A percentile compares a stretch with the other conserved stretches of the same genome.
phyloP scores from a whole-genome alignment of 2,329 filamentous ascomycete species.

The Penicillium decumbens region DNA sequence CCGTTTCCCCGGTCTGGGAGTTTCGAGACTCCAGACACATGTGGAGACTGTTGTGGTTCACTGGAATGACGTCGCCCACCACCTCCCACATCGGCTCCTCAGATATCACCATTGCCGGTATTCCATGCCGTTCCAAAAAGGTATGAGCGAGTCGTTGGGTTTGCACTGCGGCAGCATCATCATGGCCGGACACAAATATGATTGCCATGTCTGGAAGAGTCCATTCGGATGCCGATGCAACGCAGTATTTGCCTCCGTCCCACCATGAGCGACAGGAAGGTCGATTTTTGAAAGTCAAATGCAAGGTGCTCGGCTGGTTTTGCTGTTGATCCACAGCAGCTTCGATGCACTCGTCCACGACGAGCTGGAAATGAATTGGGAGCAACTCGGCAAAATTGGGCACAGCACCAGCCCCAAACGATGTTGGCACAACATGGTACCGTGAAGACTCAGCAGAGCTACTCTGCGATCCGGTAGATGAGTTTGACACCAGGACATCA shows the following conservation, averaged over 20 bases:
- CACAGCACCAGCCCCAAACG: conserved; percentile 43
- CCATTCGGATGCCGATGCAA: conserved; percentile 42
- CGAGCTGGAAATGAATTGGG: conserved; percentile 45
- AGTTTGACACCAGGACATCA: conserved; percentile 44
- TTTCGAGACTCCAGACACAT: conserved; percentile 42
- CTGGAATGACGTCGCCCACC: conserved; percentile 30
- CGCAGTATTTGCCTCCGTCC: conserved; percentile 35
- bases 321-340: conserved; percentile 27
- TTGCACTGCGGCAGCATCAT: conserved; percentile 26
- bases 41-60: conserved; percentile 42
- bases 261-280: conserved; percentile 37
- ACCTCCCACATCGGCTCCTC: conserved; percentile 42
- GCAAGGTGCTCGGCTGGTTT: conserved; percentile 31
- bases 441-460: conserved; percentile 41
- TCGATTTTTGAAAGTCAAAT: conserved; percentile 39
- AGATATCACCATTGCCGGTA: conserved; percentile 44
- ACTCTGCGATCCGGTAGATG: conserved; percentile 28
- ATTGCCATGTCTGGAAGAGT: conserved; percentile 45
- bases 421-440: conserved; percentile 48
- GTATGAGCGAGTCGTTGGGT: conserved; percentile 34
- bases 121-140: conserved; percentile 42
- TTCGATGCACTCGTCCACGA: conserved; percentile 45
- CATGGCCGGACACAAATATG: conserved; percentile 40
- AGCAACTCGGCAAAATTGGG: conserved; percentile 48
- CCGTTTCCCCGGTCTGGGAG: conserved; percentile 30